A percentile compares a stretch with the other conserved stretches of the same genome.
These are phyloP conservation scores for Dioscorea zingiberensis DNA, from an alignment of 106 monocot genomes.

Conservation along the genomic window DNA sequence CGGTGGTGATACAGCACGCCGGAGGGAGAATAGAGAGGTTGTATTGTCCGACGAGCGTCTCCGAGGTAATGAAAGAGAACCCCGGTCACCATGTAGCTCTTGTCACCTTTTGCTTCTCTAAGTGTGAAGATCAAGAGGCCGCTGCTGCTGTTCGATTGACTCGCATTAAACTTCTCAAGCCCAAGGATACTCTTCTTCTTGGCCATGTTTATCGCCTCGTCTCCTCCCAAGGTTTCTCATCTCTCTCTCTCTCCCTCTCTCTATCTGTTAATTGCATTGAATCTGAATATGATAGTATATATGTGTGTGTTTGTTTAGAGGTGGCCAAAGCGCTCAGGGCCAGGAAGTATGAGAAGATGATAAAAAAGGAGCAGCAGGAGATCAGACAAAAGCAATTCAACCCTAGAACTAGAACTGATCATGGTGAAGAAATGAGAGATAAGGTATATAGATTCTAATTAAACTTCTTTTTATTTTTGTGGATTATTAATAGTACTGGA, in stretches of 20 bases:
- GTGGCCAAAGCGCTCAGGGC: conserved; percentile 31
- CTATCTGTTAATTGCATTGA: neutral
- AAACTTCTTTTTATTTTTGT: no score
- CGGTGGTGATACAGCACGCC: conserved; percentile 46
- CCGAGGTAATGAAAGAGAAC: conserved; percentile 49
- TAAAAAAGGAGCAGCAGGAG: conserved; percentile 12
- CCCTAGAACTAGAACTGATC: no score
- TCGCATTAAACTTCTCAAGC: conserved; percentile 43
- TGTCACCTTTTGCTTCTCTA: conserved; percentile 18
- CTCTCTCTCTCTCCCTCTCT: neutral
- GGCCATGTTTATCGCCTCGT: conserved; percentile 62
- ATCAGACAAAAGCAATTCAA: conserved; percentile 1
- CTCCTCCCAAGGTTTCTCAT: conserved; percentile 36
- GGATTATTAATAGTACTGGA: no score
- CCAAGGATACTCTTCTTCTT: conserved; percentile 38
- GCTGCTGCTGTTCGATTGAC: conserved; percentile 17
- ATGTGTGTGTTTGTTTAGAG: conserved; percentile 13
- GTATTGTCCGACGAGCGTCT: conserved; percentile 45
- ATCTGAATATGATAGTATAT: neutral
- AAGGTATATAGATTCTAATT: neutral
- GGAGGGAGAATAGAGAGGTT: conserved; percentile 46
- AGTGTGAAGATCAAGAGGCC: no score
- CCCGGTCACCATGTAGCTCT: conserved; percentile 60
- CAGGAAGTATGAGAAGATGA: conserved; percentile 39
- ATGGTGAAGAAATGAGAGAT: neutral